A percentile compares a stretch with the other conserved stretches of the same genome.
These are phyloP conservation scores for Fusarium kyushuense DNA, from an alignment of 2,329 filamentous ascomycete genomes.

Conservation along the genomic window DNA sequence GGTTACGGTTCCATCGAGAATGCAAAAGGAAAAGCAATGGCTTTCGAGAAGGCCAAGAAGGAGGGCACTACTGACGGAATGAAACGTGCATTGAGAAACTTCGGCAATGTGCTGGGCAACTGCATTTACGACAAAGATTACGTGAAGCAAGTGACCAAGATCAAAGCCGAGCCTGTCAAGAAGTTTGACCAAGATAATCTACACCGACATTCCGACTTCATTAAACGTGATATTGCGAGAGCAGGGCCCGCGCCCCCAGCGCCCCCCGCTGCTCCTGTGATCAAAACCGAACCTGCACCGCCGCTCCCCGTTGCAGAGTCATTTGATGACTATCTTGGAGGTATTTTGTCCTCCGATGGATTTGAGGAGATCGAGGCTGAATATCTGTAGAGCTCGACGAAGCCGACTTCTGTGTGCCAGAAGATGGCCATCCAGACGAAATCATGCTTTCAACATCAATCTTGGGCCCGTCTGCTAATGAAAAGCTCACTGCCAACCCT, in stretches of 20 bases:
- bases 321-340: constrained; percentile 65
- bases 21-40: constrained; percentile 91
- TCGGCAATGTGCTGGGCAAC: constrained; percentile 97
- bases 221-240: constrained; percentile 66
- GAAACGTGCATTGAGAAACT: constrained; percentile 89
- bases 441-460: constrained; percentile 65
- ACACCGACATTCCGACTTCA: constrained; percentile 83
- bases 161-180: constrained; percentile 79
- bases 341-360: constrained; percentile 57
- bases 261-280: constrained; percentile 25
- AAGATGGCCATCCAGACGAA: constrained; percentile 81
- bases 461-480: constrained; percentile 34
- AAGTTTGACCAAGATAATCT: constrained; percentile 84
- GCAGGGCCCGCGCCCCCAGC: constrained; percentile 33
- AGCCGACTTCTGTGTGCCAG: constrained; percentile 77
- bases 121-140: constrained; percentile 99
- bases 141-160: constrained; percentile 86
- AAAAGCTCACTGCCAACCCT: constrained; percentile 38
- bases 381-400: constrained; percentile 75
- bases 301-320: constrained; percentile 53
- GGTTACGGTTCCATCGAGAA: constrained; percentile 98
- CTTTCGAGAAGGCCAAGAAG: constrained; percentile 99
- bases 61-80: constrained; percentile 95
- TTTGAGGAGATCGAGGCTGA: constrained; percentile 55
- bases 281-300: constrained; percentile 49